These are phyloP conservation scores for Ophiocordyceps australis DNA, from an alignment of 2,329 filamentous ascomycete genomes.

Conservation along the genomic window DNA sequence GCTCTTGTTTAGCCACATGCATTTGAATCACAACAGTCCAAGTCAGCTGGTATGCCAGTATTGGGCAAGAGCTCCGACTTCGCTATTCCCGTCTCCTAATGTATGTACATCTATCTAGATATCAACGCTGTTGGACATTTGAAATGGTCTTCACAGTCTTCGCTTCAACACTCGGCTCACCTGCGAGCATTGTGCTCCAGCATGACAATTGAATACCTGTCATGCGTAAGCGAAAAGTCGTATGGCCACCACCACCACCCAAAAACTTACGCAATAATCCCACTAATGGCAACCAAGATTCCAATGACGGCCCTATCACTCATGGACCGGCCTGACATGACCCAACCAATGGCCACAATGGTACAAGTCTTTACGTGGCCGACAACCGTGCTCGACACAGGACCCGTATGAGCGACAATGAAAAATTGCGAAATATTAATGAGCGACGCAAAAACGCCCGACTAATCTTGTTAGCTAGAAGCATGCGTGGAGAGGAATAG, in stretches of 20 bases:
- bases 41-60: too few species aligned
- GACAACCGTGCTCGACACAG: constrained; percentile 47
- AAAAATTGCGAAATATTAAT: constrained; percentile 50
- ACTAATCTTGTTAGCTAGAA: constrained; percentile 18
- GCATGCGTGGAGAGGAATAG: not conserved
- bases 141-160: not conserved
- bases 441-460: constrained; percentile 41
- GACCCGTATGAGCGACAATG: constrained; percentile 41
- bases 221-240: constrained; percentile 1
- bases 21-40: too few species aligned
- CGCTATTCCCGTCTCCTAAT: too few species aligned
- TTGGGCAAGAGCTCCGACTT: too few species aligned
- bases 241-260: constrained; percentile 23
- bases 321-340: constrained; percentile 32
- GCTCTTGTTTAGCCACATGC: too few species aligned
- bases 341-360: constrained; percentile 47
- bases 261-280: constrained; percentile 33
- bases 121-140: not conserved
- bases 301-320: constrained; percentile 36
- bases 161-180: not conserved
- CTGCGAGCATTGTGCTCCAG: constrained; percentile 18
- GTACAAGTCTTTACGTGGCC: constrained; percentile 48
- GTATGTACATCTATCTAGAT: too few species aligned
- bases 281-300: constrained; percentile 34
- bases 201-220: constrained; percentile 29